A percentile compares a stretch with the other conserved stretches of the same genome.
phyloP scores from a whole-genome alignment of 2,329 filamentous ascomycete species.

The Apiospora koreana region DNA sequence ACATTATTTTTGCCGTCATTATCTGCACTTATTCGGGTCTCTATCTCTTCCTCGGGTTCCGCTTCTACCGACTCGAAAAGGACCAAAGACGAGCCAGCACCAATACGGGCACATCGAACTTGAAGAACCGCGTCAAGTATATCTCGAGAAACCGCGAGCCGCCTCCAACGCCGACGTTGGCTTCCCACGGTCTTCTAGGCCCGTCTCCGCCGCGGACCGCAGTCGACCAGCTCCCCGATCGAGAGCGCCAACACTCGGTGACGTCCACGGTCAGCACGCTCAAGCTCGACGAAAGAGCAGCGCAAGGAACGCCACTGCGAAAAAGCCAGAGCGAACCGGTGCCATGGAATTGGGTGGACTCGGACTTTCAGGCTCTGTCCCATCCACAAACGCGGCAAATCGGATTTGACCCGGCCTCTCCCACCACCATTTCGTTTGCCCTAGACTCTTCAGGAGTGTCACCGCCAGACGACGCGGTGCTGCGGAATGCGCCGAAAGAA shows the following conservation, averaged over 20 bases:
- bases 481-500: slow-evolving; percentile 1
- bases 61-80: slow-evolving; percentile 41
- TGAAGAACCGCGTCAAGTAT: slow-evolving; percentile 16
- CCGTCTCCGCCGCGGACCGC: slow-evolving; percentile 15
- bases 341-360: not conserved
- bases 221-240: slow-evolving; percentile 16
- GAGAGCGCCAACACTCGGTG: slow-evolving; percentile 25
- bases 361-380: not conserved
- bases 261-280: slow-evolving; percentile 30
- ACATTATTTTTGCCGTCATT: slow-evolving; percentile 66
- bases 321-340: not conserved
- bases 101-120: slow-evolving; percentile 17
- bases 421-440: slow-evolving; percentile 5
- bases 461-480: not conserved
- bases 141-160: slow-evolving; percentile 17
- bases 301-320: slow-evolving; percentile 9
- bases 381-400: not conserved
- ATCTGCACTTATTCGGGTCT: slow-evolving; percentile 66
- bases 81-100: slow-evolving; percentile 30
- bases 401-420: not conserved
- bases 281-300: slow-evolving; percentile 19
- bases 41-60: slow-evolving; percentile 64
- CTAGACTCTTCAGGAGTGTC: not conserved
- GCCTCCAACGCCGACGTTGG: slow-evolving; percentile 26
- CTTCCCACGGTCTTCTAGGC: slow-evolving; percentile 26